These are phyloP conservation scores for Diplodia mutila DNA, from an alignment of 2,329 filamentous ascomycete species.

Conservation along the genomic window DNA sequence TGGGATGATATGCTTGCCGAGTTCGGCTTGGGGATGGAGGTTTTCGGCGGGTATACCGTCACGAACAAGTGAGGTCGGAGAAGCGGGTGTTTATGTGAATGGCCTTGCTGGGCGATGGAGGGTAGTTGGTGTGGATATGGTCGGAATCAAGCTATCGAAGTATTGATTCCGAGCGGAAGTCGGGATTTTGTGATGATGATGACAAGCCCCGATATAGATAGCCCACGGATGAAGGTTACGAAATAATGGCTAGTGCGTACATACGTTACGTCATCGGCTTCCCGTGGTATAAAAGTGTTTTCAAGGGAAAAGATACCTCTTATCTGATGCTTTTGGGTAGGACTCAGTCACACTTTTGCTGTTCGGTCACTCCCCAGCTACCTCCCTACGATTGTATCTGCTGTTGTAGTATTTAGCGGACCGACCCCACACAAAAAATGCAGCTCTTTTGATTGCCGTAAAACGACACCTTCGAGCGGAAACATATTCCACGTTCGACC, in stretches of 20 bases:
- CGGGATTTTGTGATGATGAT: background rate
- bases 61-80: background rate
- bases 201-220: background rate
- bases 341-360: background rate
- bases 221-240: background rate
- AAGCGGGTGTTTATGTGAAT: background rate
- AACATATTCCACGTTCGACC: background rate
- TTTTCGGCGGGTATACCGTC: slow-evolving; percentile 8
- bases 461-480: background rate
- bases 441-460: background rate
- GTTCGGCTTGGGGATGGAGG: slow-evolving; percentile 24
- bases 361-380: background rate
- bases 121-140: background rate
- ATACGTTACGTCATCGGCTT: background rate
- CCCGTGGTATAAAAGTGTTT: background rate
- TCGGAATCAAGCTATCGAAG: background rate
- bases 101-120: background rate
- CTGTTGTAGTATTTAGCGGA: background rate
- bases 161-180: background rate
- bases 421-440: background rate
- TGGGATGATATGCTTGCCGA: slow-evolving; percentile 38
- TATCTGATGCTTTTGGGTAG: background rate
- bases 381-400: background rate
- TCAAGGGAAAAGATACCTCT: background rate
- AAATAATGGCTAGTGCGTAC: background rate